Conservation (phyloP, 768 basidiomycete species). For the Tulasnella sp. region DNA sequence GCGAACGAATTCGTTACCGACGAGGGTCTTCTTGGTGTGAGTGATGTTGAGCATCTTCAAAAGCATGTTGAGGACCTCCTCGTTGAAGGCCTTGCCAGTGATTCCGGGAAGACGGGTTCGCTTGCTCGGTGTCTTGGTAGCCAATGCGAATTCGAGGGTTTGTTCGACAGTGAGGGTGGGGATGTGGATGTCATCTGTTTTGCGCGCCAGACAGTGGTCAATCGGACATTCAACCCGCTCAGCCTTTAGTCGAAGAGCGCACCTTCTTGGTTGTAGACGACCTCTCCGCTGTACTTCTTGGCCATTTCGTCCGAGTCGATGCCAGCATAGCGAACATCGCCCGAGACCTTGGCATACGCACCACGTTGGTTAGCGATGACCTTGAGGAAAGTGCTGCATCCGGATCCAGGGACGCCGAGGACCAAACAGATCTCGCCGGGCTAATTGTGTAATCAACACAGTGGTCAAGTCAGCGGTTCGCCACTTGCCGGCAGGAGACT, state of each 20-base stretch:
- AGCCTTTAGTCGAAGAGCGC: neutral
- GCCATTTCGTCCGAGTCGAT: constrained; percentile 40
- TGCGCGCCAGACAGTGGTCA: neutral
- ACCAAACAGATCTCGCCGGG: constrained; percentile 71
- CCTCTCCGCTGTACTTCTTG: constrained; percentile 33
- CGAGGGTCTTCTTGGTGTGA: constrained; percentile 60
- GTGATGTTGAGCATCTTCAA: constrained; percentile 67
- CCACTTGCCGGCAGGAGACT: constrained; percentile 37
- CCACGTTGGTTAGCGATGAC: constrained; percentile 39
- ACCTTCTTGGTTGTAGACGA: constrained; percentile 50
- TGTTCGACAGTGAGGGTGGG: constrained; percentile 44
- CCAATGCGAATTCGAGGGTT: constrained; percentile 45
- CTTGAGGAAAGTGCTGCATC: constrained; percentile 46
- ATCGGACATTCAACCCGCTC: neutral
- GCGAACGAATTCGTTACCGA: constrained; percentile 68
- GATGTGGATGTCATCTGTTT: constrained; percentile 43
- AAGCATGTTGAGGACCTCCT: constrained; percentile 43
- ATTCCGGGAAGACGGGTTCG: constrained; percentile 31
- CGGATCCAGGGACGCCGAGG: constrained; percentile 37
- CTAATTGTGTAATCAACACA: constrained; percentile 34
- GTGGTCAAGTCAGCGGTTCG: neutral
- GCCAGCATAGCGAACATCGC: constrained; percentile 42
- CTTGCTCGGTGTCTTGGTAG: constrained; percentile 36
- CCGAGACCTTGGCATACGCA: constrained; percentile 34
- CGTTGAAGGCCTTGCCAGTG: constrained; percentile 32